phyloP scores from a whole-genome alignment of 371 early-diverging fungal species.

The Syncephalastrum monosporum region DNA sequence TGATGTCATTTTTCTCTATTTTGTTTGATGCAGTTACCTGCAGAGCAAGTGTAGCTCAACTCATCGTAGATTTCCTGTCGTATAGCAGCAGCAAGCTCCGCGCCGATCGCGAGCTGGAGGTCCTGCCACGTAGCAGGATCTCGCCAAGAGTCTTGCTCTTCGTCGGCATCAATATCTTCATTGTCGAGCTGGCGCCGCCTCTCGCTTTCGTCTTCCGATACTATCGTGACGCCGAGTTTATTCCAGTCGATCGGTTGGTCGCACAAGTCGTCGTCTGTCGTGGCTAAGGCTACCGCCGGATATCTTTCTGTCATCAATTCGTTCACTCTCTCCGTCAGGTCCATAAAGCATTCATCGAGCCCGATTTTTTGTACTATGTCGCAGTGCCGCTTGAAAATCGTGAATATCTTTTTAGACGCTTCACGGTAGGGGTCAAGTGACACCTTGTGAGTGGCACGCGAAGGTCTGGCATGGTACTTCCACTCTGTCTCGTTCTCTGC shows the following conservation, averaged over 20 bases:
- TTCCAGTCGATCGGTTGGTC: constrained; percentile 34
- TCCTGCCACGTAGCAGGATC: constrained; percentile 55
- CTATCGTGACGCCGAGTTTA: constrained; percentile 21
- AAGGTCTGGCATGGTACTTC: constrained; percentile 70
- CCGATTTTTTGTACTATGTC: constrained; percentile 65
- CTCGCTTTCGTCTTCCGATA: constrained; percentile 27
- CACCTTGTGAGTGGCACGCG: constrained; percentile 82
- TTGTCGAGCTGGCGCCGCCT: not conserved
- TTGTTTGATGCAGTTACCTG: constrained; percentile 45
- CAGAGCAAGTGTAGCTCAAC: constrained; percentile 80
- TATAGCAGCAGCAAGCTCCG: constrained; percentile 67
- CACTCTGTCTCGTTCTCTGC: constrained; percentile 61
- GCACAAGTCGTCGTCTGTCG: constrained; percentile 24
- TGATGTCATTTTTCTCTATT: not conserved
- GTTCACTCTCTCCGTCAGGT: constrained; percentile 74
- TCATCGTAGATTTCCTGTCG: constrained; percentile 65
- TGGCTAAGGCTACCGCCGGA: constrained; percentile 32
- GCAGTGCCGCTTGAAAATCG: constrained; percentile 57
- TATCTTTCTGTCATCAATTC: constrained; percentile 49
- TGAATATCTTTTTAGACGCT: constrained; percentile 72
- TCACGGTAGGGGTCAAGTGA: constrained; percentile 81
- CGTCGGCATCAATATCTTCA: not conserved
- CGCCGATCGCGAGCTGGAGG: constrained; percentile 72
- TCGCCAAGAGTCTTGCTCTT: constrained; percentile 6
- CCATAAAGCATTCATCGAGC: constrained; percentile 88